phyloP scores from a whole-genome alignment of 768 basidiomycete species.

The Hysterangium stoloniferum region DNA sequence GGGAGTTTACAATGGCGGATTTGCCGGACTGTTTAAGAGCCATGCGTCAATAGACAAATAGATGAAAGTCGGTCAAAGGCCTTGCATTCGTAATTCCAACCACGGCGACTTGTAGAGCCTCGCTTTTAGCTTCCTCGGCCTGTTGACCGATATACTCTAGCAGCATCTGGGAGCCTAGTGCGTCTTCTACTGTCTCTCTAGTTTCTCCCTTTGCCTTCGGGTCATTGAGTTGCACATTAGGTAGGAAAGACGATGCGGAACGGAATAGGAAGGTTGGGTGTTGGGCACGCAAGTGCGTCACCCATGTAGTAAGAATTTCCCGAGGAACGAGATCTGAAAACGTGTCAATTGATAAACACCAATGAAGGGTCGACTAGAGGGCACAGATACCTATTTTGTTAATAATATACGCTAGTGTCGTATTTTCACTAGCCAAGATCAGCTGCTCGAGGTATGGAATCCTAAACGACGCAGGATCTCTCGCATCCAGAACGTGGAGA shows the following conservation, averaged over 20 bases:
- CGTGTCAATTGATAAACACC: neutral
- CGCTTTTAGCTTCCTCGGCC: slow-evolving; percentile 40
- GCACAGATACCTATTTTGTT: slow-evolving; percentile 75
- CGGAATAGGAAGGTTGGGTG: slow-evolving; percentile 68
- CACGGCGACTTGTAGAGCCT: slow-evolving; percentile 61
- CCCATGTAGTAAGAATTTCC: slow-evolving; percentile 69
- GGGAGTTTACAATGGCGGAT: slow-evolving; percentile 76
- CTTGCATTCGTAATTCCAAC: slow-evolving; percentile 80
- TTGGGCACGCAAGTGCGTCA: slow-evolving; percentile 46
- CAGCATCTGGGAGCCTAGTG: slow-evolving; percentile 49
- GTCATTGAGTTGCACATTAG: slow-evolving; percentile 24
- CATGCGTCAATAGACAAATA: neutral
- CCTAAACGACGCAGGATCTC: slow-evolving; percentile 71
- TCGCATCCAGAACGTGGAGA: slow-evolving; percentile 73
- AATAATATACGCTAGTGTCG: slow-evolving; percentile 57
- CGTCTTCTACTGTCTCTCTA: slow-evolving; percentile 51
- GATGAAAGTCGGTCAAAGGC: slow-evolving; percentile 10
- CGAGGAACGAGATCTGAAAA: slow-evolving; percentile 67
- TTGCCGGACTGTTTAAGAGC: slow-evolving; percentile 67
- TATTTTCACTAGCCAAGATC: slow-evolving; percentile 32
- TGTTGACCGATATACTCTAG: slow-evolving; percentile 39
- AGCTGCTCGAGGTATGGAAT: slow-evolving; percentile 57
- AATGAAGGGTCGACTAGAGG: neutral
- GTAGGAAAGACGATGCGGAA: slow-evolving; percentile 60
- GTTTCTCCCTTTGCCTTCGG: slow-evolving; percentile 28